Conservation (phyloP, 805 yeast species). For the Wickerhamiella bombiphila region DNA sequence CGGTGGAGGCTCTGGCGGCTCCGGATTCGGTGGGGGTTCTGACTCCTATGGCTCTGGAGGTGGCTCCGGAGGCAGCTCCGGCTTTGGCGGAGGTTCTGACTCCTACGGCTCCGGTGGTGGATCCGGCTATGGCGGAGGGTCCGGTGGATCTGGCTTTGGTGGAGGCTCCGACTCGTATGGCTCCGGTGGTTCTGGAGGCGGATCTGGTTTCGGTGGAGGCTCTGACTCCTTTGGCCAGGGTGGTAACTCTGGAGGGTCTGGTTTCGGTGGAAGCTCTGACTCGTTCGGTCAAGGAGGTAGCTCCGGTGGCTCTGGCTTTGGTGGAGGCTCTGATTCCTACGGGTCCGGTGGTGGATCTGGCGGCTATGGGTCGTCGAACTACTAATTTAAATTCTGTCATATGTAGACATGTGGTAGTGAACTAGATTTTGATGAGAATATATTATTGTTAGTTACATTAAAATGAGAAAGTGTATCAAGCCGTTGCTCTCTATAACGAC, state of each 20-base stretch:
- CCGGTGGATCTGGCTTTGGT: conserved; percentile 16
- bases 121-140: conserved; percentile 10
- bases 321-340: conserved; percentile 24
- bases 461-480: too few relatives aligned
- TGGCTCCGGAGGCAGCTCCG: conserved; percentile 25
- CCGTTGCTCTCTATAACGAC: too few relatives aligned
- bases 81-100: conserved; percentile 10
- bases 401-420: too few relatives aligned
- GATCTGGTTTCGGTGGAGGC: conserved; percentile 12
- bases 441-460: too few relatives aligned
- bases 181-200: conserved; percentile 3
- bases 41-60: conserved; percentile 23
- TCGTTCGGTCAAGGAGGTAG: too few relatives aligned
- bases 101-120: conserved; percentile 20
- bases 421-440: too few relatives aligned
- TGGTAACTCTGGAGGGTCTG: too few relatives aligned
- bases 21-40: conserved; percentile 17
- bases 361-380: conserved; percentile 24
- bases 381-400: too few relatives aligned
- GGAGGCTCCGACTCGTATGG: conserved; percentile 21
- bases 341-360: conserved; percentile 26
- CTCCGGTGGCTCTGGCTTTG: conserved; percentile 19
- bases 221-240: conserved; percentile 20
- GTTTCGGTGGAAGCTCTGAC: too few relatives aligned
- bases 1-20: background rate